Conservation (phyloP, 1,284 basidiomycete species). For the Pseudozyma flocculosa region DNA sequence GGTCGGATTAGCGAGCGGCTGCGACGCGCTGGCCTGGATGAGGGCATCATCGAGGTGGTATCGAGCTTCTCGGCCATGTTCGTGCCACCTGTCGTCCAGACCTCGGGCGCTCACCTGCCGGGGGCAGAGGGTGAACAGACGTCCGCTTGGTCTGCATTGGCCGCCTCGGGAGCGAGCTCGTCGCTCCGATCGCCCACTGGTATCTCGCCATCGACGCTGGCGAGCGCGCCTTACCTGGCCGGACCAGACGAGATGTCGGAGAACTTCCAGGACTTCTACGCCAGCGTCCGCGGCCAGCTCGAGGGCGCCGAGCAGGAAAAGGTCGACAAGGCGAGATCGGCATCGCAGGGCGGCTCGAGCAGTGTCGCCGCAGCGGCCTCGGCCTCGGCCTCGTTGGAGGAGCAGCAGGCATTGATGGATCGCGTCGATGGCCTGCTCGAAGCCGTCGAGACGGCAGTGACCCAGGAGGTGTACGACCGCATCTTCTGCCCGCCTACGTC, state of each 20-base stretch:
- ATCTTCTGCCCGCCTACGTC: slow-evolving; percentile 69
- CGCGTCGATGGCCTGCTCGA: slow-evolving; percentile 65
- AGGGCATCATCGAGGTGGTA: slow-evolving; percentile 5
- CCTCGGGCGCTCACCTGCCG: background rate
- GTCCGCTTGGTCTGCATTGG: background rate
- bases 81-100: slow-evolving; percentile 13
- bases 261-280: slow-evolving; percentile 73
- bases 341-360: slow-evolving; percentile 60
- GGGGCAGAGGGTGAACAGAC: background rate
- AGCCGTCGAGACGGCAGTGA: slow-evolving; percentile 70
- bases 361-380: slow-evolving; percentile 52
- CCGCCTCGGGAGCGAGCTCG: too few species aligned
- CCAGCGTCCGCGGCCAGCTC: slow-evolving; percentile 60
- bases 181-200: slow-evolving; percentile 19
- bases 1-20: slow-evolving; percentile 6
- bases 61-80: slow-evolving; percentile 21
- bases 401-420: slow-evolving; percentile 19
- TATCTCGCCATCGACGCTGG: slow-evolving; percentile 33
- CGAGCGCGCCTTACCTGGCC: slow-evolving; percentile 57
- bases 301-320: slow-evolving; percentile 47
- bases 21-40: background rate
- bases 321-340: slow-evolving; percentile 50
- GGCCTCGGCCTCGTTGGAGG: slow-evolving; percentile 19
- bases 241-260: slow-evolving; percentile 60
- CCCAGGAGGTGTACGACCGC: slow-evolving; percentile 70